Base-by-base conservation (phyloP, 495 filamentous ascomycete species). In the Aspergillus diversus region DNA sequence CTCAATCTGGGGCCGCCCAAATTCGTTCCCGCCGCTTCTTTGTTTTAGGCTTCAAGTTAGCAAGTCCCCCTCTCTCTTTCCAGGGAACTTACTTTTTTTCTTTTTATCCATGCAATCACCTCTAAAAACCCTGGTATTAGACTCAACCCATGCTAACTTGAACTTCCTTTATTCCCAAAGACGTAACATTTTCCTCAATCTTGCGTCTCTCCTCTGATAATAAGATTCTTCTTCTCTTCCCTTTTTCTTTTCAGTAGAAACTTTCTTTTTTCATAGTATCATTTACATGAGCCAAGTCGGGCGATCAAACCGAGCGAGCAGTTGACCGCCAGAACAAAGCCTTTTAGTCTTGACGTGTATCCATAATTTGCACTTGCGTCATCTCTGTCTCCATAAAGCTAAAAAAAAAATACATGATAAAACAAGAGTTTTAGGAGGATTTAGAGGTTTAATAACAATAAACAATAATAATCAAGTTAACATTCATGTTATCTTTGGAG, bases 21-120 rank as follows among this genome's bases (percentile, higher is more conserved):
- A 61, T 46, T 53, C 50, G 59, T 32, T 61, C 59, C 59, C 59
- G 59, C 59, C 51, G 59, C 59, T 61, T 61, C 59, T 61, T 61
- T 61, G 51, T 34, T 61, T 61, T 61, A 61, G 59, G 59, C 59
- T 55, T 61, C 50, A 46, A 61, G 47, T 53, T 55, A 61, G 51
- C 27, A 42, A 15, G 50, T 21, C 50, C 50, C 50, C 59, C 50
- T 61, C 59, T 37, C 16, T 46, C 39, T 33, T 13, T 31, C 33
- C 31, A 49, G 17, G 47, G 42, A 46, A 39, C 47, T 51, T 21
- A 13, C 17, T 52, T 43, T 11, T 43, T 11, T 43, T 15, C 39
- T 43, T 15, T 43, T 15, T 13, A 43, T 15, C n/a, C 39, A 11
- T 43, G 39, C 39, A 27, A 27, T 27, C 1, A 27, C 21, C 21